Percentiles rank a stretch among this genome's conserved stretches.
phyloP scores from a whole-genome alignment of 2,329 filamentous ascomycete species.

The Aspergillus jensenii region DNA sequence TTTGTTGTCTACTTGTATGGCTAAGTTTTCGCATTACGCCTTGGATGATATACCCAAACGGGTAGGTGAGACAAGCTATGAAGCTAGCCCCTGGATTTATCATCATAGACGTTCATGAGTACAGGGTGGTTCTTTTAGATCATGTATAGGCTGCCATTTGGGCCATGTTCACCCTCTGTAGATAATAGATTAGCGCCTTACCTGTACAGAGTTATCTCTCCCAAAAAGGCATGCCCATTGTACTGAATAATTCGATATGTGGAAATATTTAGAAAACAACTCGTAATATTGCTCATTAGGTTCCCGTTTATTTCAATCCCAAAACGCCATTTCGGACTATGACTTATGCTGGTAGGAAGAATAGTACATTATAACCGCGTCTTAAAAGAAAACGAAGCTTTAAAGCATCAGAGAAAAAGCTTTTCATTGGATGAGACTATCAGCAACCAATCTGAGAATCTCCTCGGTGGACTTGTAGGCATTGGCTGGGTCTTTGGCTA shows the following conservation, averaged over 20 bases:
- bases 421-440: conserved; percentile 25
- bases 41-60: background rate
- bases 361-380: background rate
- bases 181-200: too few species aligned
- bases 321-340: background rate
- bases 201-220: too few species aligned
- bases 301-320: background rate
- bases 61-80: background rate
- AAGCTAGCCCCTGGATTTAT: background rate
- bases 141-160: too few species aligned
- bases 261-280: background rate
- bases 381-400: background rate
- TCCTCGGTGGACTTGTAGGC: conserved; percentile 74
- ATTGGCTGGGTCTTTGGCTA: conserved; percentile 84
- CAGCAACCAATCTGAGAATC: conserved; percentile 75
- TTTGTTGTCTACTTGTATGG: background rate
- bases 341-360: background rate
- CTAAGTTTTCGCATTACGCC: background rate
- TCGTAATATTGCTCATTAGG: background rate
- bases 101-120: background rate
- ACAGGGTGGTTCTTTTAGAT: background rate
- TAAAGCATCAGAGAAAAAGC: background rate
- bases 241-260: background rate
- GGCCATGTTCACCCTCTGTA: too few species aligned
- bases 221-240: too few species aligned